These are phyloP conservation scores for Ceratobasidium sp. DNA, from an alignment of 1,284 basidiomycete genomes.

Conservation along the genomic window DNA sequence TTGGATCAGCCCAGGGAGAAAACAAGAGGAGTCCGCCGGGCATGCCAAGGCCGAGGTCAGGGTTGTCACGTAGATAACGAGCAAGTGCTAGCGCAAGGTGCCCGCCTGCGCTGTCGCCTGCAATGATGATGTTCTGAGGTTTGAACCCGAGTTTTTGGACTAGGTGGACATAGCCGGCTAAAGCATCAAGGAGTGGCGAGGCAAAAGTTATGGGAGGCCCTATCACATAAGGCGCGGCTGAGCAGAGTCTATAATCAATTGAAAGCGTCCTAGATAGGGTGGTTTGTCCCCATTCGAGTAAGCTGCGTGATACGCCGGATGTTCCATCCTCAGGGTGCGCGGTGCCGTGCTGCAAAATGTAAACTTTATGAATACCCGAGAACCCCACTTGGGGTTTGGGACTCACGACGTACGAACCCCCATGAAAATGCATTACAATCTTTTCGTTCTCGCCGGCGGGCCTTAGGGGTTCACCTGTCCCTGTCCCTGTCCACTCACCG, in stretches of 20 bases:
- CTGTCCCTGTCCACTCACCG: slow-evolving; percentile 12
- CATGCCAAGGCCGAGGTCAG: slow-evolving; percentile 56
- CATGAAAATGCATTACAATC: slow-evolving; percentile 43
- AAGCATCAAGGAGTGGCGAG: slow-evolving; percentile 69
- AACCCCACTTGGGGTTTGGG: background rate
- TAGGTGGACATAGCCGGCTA: slow-evolving; percentile 71
- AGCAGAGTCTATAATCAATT: slow-evolving; percentile 64
- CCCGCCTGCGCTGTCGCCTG: slow-evolving; percentile 77
- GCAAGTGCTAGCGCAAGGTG: slow-evolving; percentile 70
- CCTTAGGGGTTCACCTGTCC: background rate
- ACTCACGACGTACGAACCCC: slow-evolving; percentile 37
- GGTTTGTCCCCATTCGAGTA: background rate
- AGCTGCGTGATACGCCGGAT: slow-evolving; percentile 16
- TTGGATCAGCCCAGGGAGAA: no score
- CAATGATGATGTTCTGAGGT: slow-evolving; percentile 67
- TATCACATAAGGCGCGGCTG: slow-evolving; percentile 52
- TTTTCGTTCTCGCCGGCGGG: slow-evolving; percentile 41
- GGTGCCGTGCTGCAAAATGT: slow-evolving; percentile 16
- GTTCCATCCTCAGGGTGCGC: slow-evolving; percentile 44
- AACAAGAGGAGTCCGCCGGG: slow-evolving; percentile 56
- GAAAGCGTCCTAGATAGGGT: slow-evolving; percentile 55
- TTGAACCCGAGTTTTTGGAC: slow-evolving; percentile 59
- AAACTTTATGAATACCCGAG: background rate
- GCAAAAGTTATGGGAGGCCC: slow-evolving; percentile 62
- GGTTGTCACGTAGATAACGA: slow-evolving; percentile 59